Evolutionary conservation across 2,329 filamentous ascomycete genomes (phyloP).

Genomic region (Pseudocercospora eumusae): DNA sequence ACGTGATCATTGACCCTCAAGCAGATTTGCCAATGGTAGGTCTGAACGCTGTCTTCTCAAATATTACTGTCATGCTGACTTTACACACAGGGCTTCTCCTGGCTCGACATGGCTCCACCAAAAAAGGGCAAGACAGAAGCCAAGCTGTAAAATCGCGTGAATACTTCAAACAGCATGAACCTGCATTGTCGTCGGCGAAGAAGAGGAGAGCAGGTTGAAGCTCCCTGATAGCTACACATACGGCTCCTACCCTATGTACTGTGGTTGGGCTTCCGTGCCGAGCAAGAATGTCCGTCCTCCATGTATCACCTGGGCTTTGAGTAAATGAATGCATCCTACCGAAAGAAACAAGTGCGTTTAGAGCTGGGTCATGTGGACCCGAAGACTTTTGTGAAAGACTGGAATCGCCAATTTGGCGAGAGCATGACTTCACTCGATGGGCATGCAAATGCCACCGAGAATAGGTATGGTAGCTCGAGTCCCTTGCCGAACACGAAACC

Average conservation of each 20-base stretch:
- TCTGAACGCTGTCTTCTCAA: neutral
- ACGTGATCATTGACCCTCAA: slow-evolving; percentile 55
- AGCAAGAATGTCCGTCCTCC: neutral
- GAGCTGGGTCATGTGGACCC: slow-evolving; percentile 2
- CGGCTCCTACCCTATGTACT: neutral
- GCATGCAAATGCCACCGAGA: neutral
- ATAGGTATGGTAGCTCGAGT: neutral
- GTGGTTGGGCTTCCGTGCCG: neutral
- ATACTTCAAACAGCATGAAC: neutral
- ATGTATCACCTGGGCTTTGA: neutral
- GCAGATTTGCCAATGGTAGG: slow-evolving; percentile 35
- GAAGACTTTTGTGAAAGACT: neutral
- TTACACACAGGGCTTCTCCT: slow-evolving; percentile 33
- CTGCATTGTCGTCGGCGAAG: neutral
- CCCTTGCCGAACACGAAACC: neutral
- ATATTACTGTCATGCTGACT: slow-evolving; percentile 18
- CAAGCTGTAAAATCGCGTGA: slow-evolving; percentile 23
- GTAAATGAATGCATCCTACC: neutral
- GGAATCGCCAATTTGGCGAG: neutral
- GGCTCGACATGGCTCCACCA: slow-evolving; percentile 36
- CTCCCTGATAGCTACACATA: neutral
- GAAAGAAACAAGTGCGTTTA: neutral
- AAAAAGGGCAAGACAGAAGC: slow-evolving; percentile 26
- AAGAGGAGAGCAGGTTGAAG: neutral
- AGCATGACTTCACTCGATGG: neutral